Base-by-base conservation (phyloP, 2,329 filamentous ascomycete species). In the Phyllachora maydis region DNA sequence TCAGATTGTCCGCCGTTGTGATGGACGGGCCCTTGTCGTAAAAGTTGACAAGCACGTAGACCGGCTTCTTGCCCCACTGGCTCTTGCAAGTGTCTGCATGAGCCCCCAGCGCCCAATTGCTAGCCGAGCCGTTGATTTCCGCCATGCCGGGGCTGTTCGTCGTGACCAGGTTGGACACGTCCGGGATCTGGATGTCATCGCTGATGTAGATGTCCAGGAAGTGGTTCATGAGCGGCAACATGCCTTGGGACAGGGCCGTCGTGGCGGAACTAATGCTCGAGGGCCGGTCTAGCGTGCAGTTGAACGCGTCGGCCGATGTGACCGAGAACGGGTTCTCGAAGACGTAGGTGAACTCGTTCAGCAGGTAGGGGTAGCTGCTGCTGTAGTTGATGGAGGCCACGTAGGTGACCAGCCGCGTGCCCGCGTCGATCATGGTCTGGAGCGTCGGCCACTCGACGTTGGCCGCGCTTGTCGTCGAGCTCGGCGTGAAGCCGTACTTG, bases 21-120 rank as follows among this genome's bases (percentile, higher is more conserved):
- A 88, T 65, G 16, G 74, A 64, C 0, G 72, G 66, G 0, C 72
- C 77, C 28, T 69, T 56, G 41, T 78, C 71, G 44, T 71, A 82
- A 44, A 81, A 85, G 45, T 90, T 78, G 2, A 85, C 75, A 7
- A 88, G 56, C 11, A 79, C 58, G 35, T 79, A 83, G 3, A 58
- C 68, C n/a, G 78, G 75, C 23, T 57, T 52, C 14, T 50, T 45
- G n/a, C 59, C 58, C 53, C 72, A 85, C 30, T 65, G 46, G 3
- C 35, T 38, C 24, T 50, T 46, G 42, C 67, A 83, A 27, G 42
- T 43, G 20, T 49, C 41, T 16, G 64, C 62, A 14, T 68, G 59
- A 22, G 42, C 41, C 20, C 65, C 65, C 19, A 69, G 38, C 24
- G 53, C 50, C 6, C 75, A 75, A 0, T 42, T 43, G 3, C 43